Conservation (phyloP, 306 rosid species). For the Senna tora region DNA sequence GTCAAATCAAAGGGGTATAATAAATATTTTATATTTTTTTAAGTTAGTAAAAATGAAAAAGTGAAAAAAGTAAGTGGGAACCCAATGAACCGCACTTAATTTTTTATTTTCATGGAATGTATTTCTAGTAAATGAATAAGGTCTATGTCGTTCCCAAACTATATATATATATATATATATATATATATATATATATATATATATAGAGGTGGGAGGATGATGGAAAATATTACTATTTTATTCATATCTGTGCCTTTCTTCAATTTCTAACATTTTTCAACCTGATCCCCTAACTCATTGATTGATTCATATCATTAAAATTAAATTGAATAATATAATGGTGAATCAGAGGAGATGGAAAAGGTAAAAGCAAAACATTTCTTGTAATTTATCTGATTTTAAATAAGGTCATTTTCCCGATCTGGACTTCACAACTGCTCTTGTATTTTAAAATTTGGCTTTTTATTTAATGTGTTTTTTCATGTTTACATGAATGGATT, state of each 20-base stretch:
- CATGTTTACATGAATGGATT: neutral
- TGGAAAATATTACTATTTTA: neutral
- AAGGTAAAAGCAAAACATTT: neutral
- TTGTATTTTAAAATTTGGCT: neutral
- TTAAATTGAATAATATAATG: neutral
- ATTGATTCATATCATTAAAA: neutral
- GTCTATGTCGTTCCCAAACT: too few species aligned
- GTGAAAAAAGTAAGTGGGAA: too few species aligned
- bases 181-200: too few species aligned
- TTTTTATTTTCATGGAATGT: too few species aligned
- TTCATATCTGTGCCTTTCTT: neutral
- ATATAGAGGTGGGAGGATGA: neutral
- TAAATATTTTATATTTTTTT: too few species aligned
- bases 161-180: too few species aligned
- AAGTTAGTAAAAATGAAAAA: too few species aligned
- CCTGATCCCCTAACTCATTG: neutral
- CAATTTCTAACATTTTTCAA: too few species aligned
- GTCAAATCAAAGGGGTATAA: too few species aligned
- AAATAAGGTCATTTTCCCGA: conserved; percentile 17
- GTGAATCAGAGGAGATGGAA: neutral
- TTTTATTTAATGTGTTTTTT: neutral
- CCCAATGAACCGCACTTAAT: too few species aligned
- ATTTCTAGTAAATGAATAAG: too few species aligned
- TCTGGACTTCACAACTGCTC: conserved; percentile 4
- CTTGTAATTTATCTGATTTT: neutral